Base-by-base conservation (phyloP, 352 stramenopile genomes). In the Phytophthora chlamydospora region DNA sequence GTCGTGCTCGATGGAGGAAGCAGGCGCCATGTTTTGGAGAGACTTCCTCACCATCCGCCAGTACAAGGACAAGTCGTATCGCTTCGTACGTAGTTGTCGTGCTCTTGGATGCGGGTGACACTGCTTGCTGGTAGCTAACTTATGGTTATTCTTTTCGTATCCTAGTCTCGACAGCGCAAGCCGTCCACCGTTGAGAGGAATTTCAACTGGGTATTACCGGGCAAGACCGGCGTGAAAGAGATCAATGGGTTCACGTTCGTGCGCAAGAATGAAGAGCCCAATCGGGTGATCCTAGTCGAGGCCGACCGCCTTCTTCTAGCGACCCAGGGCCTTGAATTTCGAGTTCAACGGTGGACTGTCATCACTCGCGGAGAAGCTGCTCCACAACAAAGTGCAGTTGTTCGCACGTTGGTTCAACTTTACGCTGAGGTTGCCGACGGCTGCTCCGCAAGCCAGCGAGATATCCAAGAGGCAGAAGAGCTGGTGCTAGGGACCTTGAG, bases 261-360 rank as follows among this genome's bases (percentile, higher is more conserved):
- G 39, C 60, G 66, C 45, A 75, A 71, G 50, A 64, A 56, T 36
- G 61, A 75, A n/a, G 61, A 75, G 31, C 40, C 62, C 0, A 68
- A 67, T n/a, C 62, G 62, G 2, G 32, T 71, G 3, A 45, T 71
- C 35, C 35, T 75, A 6, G 50, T 71, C 9, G 39, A 49, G 8
- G 64, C 56, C 5, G 40, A 48, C 38, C 52, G 38, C 9, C 31
- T 75, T 8, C 21, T 75, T 8, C 29, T 71, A 2, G 50, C 61
- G 9, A 55, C 55, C 0, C 50, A 53, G 24, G 46, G 31, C 7
- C 34, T 75, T 16, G 50, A 54, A 10, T 65, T 71, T 34, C 55
- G 66, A 9, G 45, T 62, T 9, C 58, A 66, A 10, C 32, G 52
- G 5, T 71, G 66, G 66, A 74, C 55, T 1, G 48, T 65, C 6